These are phyloP conservation scores for Cordyceps cicadae DNA, from an alignment of 2,329 filamentous ascomycete species.

Conservation along the genomic window DNA sequence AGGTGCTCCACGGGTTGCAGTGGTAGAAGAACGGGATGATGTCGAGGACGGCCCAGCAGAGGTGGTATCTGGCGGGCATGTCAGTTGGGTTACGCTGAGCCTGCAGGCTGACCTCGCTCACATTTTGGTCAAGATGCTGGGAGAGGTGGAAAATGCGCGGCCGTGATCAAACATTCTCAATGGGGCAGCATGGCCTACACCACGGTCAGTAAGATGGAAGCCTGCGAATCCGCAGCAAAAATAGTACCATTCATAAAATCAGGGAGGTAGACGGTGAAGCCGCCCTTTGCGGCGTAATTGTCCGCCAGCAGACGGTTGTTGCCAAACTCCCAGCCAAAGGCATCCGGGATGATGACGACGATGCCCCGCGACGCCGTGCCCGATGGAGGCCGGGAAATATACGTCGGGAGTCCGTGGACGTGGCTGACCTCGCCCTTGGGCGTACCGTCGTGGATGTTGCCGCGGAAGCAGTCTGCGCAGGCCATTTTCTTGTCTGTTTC, in stretches of 20 bases:
- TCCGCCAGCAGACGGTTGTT: conserved; percentile 48
- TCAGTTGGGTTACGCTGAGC: background rate
- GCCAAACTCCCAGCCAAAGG: conserved; percentile 46
- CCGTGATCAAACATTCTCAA: conserved; percentile 23
- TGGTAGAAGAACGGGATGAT: conserved; percentile 26
- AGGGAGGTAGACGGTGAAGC: conserved; percentile 44
- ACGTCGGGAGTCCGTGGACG: conserved; percentile 41
- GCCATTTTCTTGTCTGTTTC: conserved; percentile 21
- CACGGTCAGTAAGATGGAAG: background rate
- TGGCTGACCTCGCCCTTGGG: conserved; percentile 37
- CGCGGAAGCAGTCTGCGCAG: conserved; percentile 38
- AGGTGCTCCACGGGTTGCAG: conserved; percentile 24
- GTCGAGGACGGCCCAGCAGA: conserved; percentile 17
- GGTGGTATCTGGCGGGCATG: conserved; percentile 17
- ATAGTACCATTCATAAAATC: conserved; percentile 42
- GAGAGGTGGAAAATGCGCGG: conserved; percentile 17
- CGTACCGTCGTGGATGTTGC: conserved; percentile 34
- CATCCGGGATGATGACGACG: conserved; percentile 46
- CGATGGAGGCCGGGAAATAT: conserved; percentile 32
- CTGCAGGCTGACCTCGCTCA: background rate
- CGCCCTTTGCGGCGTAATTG: conserved; percentile 41
- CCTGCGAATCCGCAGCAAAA: background rate
- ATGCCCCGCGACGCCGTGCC: conserved; percentile 32
- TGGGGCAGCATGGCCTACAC: conserved; percentile 23
- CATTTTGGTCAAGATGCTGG: conserved; percentile 14